Evolutionary conservation across 345 rosid genomes (phyloP).

Genomic region (Rubroshorea leprosula): DNA sequence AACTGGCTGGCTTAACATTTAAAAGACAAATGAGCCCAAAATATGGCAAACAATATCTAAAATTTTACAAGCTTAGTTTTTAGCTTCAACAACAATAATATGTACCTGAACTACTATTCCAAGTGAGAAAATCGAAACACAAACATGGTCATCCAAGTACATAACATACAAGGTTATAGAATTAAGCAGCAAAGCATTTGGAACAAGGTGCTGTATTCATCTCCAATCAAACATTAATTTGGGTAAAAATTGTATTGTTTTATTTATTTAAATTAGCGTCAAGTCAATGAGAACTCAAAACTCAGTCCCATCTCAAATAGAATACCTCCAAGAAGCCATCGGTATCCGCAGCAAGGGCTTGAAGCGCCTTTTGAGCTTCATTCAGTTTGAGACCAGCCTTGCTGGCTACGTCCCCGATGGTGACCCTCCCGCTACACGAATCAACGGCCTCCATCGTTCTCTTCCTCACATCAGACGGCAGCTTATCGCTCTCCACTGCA

Average conservation of each 20-base stretch:
- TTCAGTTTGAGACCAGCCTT: constrained; percentile 67
- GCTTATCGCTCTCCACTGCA: constrained; percentile 69
- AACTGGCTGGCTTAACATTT: too few relatives aligned
- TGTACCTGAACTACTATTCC: too few relatives aligned
- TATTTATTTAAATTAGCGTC: background rate
- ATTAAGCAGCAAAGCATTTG: too few relatives aligned
- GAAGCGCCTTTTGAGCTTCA: constrained; percentile 86
- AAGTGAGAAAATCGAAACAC: too few relatives aligned
- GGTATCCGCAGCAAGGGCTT: constrained; percentile 90
- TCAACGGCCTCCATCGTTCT: constrained; percentile 88
- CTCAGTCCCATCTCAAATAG: background rate
- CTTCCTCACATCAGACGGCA: constrained; percentile 72
- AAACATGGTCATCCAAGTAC: background rate
- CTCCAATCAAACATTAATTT: background rate
- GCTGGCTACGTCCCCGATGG: constrained; percentile 81
- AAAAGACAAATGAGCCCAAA: too few relatives aligned
- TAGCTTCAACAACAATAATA: too few relatives aligned
- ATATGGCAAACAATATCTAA: too few relatives aligned
- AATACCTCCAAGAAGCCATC: constrained; percentile 91
- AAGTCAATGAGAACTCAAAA: background rate
- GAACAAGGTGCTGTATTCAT: too few relatives aligned
- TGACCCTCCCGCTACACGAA: constrained; percentile 66
- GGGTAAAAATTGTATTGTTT: background rate
- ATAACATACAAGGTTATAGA: background rate
- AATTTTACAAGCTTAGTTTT: too few relatives aligned